phyloP scores from a whole-genome alignment of 176 grass and related monocot genomes.

The Cenchrus purpureus region DNA sequence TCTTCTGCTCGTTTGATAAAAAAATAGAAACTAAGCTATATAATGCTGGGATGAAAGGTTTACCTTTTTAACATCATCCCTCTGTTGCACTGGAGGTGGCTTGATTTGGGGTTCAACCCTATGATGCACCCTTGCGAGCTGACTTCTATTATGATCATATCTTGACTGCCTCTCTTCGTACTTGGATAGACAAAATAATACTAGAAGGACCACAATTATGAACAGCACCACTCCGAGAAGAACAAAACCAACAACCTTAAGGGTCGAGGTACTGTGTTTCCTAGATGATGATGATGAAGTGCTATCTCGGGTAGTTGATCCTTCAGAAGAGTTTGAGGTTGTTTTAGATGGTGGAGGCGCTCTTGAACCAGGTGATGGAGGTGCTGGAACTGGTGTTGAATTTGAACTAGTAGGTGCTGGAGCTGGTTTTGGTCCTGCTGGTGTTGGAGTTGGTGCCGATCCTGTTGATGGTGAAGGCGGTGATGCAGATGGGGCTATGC shows the following conservation, averaged over 20 bases:
- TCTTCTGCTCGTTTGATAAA: too few relatives aligned
- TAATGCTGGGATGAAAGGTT: constrained; percentile 25
- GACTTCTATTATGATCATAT: constrained; percentile 59
- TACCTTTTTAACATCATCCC: constrained; percentile 63
- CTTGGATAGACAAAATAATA: constrained; percentile 82
- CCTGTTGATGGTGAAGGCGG: constrained; percentile 52
- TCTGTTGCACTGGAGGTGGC: constrained; percentile 52
- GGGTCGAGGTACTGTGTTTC: constrained; percentile 57
- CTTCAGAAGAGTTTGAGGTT: constrained; percentile 43
- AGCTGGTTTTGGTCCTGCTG: constrained; percentile 51
- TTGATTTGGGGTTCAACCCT: constrained; percentile 55
- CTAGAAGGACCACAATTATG: constrained; percentile 62
- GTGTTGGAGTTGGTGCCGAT: constrained; percentile 52
- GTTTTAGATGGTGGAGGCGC: constrained; percentile 33
- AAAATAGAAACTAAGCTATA: not conserved
- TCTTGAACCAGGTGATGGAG: constrained; percentile 57
- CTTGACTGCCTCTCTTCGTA: constrained; percentile 73
- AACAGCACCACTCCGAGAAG: constrained; percentile 66
- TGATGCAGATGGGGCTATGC: constrained; percentile 65
- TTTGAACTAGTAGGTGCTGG: constrained; percentile 43
- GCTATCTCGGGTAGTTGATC: constrained; percentile 50
- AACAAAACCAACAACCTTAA: constrained; percentile 87
- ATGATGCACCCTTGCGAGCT: constrained; percentile 49
- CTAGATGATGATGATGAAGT: constrained; percentile 43
- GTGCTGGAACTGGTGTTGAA: constrained; percentile 38